Percentiles rank a stretch among this genome's conserved stretches.
These are phyloP conservation scores for Pisolithus orientalis DNA, from an alignment of 768 basidiomycete genomes.

Conservation along the genomic window DNA sequence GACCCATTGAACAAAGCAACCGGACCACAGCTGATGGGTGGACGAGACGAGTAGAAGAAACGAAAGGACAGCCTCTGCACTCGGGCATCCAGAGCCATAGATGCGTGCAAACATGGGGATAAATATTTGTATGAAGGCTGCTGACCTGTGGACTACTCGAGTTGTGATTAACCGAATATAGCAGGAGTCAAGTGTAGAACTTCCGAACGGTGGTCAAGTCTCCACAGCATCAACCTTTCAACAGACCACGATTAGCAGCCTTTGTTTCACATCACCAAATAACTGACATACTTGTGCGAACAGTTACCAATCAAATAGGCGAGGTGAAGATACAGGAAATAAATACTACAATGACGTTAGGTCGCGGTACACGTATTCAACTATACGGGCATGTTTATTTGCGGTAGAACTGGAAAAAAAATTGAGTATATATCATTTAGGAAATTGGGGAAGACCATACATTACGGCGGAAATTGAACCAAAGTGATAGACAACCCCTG, in stretches of 20 bases:
- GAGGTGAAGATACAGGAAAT: constrained; percentile 5
- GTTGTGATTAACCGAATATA: not conserved
- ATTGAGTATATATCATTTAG: constrained; percentile 11
- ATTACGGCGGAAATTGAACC: constrained; percentile 94
- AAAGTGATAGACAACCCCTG: constrained; percentile 89
- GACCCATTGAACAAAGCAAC: constrained; percentile 15
- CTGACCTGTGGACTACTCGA: not conserved
- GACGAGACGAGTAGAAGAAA: not conserved
- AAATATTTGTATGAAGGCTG: not conserved
- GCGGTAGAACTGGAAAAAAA: constrained; percentile 61
- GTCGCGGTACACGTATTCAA: constrained; percentile 15
- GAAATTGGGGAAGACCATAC: constrained; percentile 41
- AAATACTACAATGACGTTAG: constrained; percentile 19
- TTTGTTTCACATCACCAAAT: not conserved
- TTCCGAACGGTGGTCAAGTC: not conserved
- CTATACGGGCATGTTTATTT: constrained; percentile 41
- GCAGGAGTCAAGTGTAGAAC: not conserved
- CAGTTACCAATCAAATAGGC: constrained; percentile 10
- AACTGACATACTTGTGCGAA: constrained; percentile 2
- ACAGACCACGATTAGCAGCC: not conserved
- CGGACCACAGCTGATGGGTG: not conserved
- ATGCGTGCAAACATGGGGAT: not conserved
- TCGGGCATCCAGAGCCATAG: not conserved
- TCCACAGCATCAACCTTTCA: not conserved
- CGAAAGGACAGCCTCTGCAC: not conserved